These are phyloP conservation scores for Poronia punctata DNA, from an alignment of 495 filamentous ascomycete genomes.

Conservation along the genomic window DNA sequence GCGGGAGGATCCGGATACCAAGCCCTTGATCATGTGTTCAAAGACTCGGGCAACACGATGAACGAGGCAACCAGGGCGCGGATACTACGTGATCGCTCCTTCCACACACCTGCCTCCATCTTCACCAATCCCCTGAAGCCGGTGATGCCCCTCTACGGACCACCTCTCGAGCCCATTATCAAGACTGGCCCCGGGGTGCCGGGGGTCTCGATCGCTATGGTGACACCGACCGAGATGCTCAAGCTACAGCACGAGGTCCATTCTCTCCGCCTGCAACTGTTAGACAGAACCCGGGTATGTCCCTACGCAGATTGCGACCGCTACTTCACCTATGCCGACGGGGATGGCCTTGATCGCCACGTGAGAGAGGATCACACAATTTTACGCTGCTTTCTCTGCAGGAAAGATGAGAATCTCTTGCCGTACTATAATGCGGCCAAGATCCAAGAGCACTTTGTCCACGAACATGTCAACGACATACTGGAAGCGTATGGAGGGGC, in stretches of 20 bases:
- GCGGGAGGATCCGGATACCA: neutral
- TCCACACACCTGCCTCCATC: conserved; percentile 9
- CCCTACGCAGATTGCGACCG: conserved; percentile 26
- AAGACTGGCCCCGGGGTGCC: conserved; percentile 25
- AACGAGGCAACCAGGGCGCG: conserved; percentile 1
- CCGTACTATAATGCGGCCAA: conserved; percentile 12
- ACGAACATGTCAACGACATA: conserved; percentile 19
- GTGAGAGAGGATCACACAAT: conserved; percentile 17
- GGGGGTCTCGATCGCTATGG: conserved; percentile 26
- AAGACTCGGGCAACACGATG: conserved; percentile 1
- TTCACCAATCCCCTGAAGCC: conserved; percentile 23
- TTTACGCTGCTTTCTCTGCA: conserved; percentile 21
- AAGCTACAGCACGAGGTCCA: conserved; percentile 27
- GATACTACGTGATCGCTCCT: conserved; percentile 14
- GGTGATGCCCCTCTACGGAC: conserved; percentile 26
- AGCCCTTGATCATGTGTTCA: conserved; percentile 5
- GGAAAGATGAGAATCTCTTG: conserved; percentile 10
- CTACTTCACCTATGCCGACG: conserved; percentile 19
- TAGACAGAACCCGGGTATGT: conserved; percentile 27
- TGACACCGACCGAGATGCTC: conserved; percentile 33
- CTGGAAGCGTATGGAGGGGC: conserved; percentile 1
- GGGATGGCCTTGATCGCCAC: conserved; percentile 14
- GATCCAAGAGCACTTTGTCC: conserved; percentile 26
- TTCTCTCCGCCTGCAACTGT: conserved; percentile 24
- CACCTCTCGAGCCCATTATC: conserved; percentile 30